A percentile compares a stretch with the other conserved stretches of the same genome.
These are phyloP conservation scores for Pseudogymnoascus pannorum DNA, from an alignment of 2,329 filamentous ascomycete species.

Conservation along the genomic window DNA sequence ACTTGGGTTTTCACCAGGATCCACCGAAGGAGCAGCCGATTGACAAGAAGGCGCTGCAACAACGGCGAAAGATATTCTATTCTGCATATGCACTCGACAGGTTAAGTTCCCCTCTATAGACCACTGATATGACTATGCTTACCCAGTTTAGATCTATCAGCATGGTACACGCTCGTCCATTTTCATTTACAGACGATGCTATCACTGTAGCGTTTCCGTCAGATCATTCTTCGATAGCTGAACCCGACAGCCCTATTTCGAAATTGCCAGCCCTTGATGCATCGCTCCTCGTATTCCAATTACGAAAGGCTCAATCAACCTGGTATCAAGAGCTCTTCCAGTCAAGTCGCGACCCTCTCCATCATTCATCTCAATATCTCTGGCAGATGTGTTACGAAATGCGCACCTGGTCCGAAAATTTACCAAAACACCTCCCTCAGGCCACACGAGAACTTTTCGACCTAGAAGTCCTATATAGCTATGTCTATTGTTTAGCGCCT, in stretches of 20 bases:
- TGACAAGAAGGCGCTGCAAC: constrained; percentile 63
- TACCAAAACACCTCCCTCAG: constrained; percentile 57
- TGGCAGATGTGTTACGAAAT: constrained; percentile 71
- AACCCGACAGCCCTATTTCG: constrained; percentile 20
- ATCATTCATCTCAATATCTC: constrained; percentile 62
- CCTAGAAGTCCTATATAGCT: constrained; percentile 83
- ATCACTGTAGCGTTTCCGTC: constrained; percentile 73
- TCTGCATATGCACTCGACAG: constrained; percentile 85
- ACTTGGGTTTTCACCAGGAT: constrained; percentile 89
- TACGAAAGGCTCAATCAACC: constrained; percentile 76
- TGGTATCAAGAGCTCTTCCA: constrained; percentile 90
- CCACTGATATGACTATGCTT: constrained; percentile 10
- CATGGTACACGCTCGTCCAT: constrained; percentile 77
- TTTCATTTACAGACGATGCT: constrained; percentile 89
- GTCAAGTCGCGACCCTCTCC: constrained; percentile 60
- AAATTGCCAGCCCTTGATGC: constrained; percentile 48
- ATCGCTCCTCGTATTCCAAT: constrained; percentile 70
- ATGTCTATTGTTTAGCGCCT: constrained; percentile 80
- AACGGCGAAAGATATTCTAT: constrained; percentile 78
- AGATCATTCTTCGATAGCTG: constrained; percentile 23
- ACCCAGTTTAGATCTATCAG: constrained; percentile 61
- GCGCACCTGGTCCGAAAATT: constrained; percentile 72
- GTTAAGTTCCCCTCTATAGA: constrained; percentile 42
- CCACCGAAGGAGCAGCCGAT: constrained; percentile 63
- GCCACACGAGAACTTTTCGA: constrained; percentile 72